phyloP scores from a whole-genome alignment of 73 alveolate species.

The Tetrahymena borealis region DNA sequence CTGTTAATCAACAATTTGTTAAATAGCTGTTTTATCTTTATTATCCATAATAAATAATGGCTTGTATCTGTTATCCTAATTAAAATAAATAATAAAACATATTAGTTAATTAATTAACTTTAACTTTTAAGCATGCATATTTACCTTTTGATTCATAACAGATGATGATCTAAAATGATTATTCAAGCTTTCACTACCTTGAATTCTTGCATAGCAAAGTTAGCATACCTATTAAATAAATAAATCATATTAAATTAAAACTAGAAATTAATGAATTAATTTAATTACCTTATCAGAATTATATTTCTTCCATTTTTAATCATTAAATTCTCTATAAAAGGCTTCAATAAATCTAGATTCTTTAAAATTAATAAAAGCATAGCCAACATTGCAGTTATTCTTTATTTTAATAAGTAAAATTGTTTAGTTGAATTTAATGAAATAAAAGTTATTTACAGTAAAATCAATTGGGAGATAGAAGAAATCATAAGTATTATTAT shows the following conservation, averaged over 20 bases:
- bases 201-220: constrained; percentile 75
- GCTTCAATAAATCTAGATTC: constrained; percentile 59
- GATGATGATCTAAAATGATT: constrained; percentile 56
- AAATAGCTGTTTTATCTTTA: background rate
- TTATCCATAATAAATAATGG: background rate
- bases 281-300: constrained; percentile 64
- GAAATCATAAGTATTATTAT: constrained; percentile 74
- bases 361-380: constrained; percentile 81
- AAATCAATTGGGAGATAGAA: constrained; percentile 88
- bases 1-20: background rate
- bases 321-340: constrained; percentile 67
- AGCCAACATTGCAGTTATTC: constrained; percentile 89
- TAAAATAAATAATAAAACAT: too few relatives aligned
- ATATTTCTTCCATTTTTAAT: constrained; percentile 69
- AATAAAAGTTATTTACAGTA: constrained; percentile 23
- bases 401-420: background rate
- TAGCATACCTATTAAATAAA: constrained; percentile 48
- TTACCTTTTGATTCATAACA: constrained; percentile 42
- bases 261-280: too few relatives aligned
- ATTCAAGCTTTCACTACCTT: constrained; percentile 69
- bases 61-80: background rate
- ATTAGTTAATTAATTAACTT: background rate
- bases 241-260: background rate
- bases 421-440: background rate
- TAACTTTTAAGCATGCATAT: background rate